Evolutionary conservation across 2,329 filamentous ascomycete species (phyloP), one percentile per base, ranked within the genome.

Genomic region (Orbilia oligospora): DNA sequence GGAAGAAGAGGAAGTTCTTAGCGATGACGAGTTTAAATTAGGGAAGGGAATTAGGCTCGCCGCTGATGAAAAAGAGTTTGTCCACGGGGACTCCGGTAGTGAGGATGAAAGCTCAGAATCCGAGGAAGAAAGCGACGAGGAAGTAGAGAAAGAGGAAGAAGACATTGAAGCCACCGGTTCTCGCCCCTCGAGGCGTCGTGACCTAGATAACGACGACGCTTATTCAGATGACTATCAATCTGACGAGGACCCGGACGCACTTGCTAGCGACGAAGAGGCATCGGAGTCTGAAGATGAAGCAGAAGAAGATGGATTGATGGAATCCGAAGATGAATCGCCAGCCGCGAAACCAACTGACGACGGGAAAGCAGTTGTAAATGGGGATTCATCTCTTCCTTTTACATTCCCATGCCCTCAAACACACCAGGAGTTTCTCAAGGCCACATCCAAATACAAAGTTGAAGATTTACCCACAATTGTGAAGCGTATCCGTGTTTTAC

Each of bases 401-500:
- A 97, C 93, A 5, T 97, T 97, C 82, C 87, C 90, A 10, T 99
- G 96, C 83, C 96, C 96, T 0, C 88, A 92, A 81, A 91, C 88
- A 36, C 92, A 95, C 80, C 87, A 89, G 10, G 91, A 97, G 81
- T 87, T 99, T 55, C 85, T 94, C 33, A 84, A 88, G 20, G 87
- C 92, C 1, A 88, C 91, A 56, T 87, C 89, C 64, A 86, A 87
- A 48, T 87, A 94, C 46, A 85, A 91, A 0, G 83, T 88, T 16
- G 86, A 90, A 10, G 91, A 93, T 82, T 85, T 95, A 0, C 91
- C 94, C 0, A 92, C 89, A 0, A 91, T 97, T 48, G 88, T 99
- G 24, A 94, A 97, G 84, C 90, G 95, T 78, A 96, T 99, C 82
- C 90, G 96, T 84, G 92, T 94, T 12, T 86, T 97, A n/a, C 92